These are phyloP conservation scores for Aphanomyces cochlioides DNA, from an alignment of 352 stramenopile species.

Conservation along the genomic window DNA sequence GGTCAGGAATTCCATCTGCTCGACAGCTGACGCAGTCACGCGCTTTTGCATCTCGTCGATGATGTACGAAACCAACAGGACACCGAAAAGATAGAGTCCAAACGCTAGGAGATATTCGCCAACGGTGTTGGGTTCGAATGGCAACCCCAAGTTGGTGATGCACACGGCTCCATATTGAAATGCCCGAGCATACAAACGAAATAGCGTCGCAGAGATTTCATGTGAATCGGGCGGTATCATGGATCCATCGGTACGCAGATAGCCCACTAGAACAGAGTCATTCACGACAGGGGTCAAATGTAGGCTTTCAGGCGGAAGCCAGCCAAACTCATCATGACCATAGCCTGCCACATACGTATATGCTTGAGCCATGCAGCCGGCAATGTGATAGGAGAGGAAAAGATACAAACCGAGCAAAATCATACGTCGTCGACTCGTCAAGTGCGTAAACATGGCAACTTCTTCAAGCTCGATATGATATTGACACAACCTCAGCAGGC, in stretches of 20 bases:
- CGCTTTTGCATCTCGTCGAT: constrained; percentile 73
- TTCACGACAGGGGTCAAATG: neutral
- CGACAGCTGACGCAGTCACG: constrained; percentile 63
- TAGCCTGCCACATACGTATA: neutral
- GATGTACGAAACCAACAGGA: constrained; percentile 63
- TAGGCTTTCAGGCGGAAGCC: neutral
- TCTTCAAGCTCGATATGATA: constrained; percentile 4
- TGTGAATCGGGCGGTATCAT: neutral
- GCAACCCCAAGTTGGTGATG: constrained; percentile 3
- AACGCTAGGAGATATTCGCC: constrained; percentile 47
- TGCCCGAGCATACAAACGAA: neutral
- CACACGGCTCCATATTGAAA: constrained; percentile 20
- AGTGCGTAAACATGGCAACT: neutral
- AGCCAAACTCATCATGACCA: neutral
- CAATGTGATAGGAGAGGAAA: constrained; percentile 9
- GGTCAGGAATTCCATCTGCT: constrained; percentile 68
- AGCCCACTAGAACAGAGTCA: neutral
- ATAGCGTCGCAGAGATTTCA: neutral
- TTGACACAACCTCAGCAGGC: neutral
- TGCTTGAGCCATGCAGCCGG: constrained; percentile 1
- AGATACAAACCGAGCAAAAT: neutral
- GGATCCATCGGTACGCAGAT: neutral
- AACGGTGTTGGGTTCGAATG: constrained; percentile 51
- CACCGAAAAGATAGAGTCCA: constrained; percentile 60
- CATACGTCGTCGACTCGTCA: constrained; percentile 2